Conservation (phyloP, 2,329 filamentous ascomycete genomes). For the Neofusicoccum laricinum region DNA sequence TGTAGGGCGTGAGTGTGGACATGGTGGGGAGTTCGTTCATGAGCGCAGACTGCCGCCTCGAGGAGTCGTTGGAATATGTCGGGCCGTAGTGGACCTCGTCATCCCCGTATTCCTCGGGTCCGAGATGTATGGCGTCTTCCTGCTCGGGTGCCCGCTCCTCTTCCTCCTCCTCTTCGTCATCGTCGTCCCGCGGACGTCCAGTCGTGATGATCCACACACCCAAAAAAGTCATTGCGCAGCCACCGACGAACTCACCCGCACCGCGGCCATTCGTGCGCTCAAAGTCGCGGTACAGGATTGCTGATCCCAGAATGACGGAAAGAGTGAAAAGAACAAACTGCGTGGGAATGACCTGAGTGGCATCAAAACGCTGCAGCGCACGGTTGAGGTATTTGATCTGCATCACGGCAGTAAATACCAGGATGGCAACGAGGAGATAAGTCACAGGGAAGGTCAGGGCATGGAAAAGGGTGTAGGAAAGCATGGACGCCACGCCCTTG, state of each 20-base stretch:
- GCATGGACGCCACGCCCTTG: slow-evolving; percentile 91
- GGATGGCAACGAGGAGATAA: slow-evolving; percentile 76
- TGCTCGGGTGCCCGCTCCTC: background rate
- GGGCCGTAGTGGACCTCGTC: background rate
- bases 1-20: background rate
- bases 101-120: slow-evolving; percentile 6
- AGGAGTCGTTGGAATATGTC: background rate
- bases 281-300: slow-evolving; percentile 91
- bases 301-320: slow-evolving; percentile 91
- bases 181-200: slow-evolving; percentile 60
- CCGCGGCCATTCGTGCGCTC: slow-evolving; percentile 73
- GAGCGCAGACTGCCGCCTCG: background rate
- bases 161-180: slow-evolving; percentile 48
- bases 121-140: slow-evolving; percentile 5
- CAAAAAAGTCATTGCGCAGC: slow-evolving; percentile 88
- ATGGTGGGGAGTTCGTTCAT: background rate
- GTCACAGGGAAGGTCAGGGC: slow-evolving; percentile 90
- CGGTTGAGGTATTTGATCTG: slow-evolving; percentile 96
- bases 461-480: slow-evolving; percentile 85
- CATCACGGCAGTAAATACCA: slow-evolving; percentile 84
- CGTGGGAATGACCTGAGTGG: slow-evolving; percentile 95
- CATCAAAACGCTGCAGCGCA: slow-evolving; percentile 87
- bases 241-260: slow-evolving; percentile 81
- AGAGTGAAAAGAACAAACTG: slow-evolving; percentile 97
- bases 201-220: slow-evolving; percentile 98